Evolutionary conservation across 257 asterid species (phyloP).

Genomic region (Fraxinus anomala): DNA sequence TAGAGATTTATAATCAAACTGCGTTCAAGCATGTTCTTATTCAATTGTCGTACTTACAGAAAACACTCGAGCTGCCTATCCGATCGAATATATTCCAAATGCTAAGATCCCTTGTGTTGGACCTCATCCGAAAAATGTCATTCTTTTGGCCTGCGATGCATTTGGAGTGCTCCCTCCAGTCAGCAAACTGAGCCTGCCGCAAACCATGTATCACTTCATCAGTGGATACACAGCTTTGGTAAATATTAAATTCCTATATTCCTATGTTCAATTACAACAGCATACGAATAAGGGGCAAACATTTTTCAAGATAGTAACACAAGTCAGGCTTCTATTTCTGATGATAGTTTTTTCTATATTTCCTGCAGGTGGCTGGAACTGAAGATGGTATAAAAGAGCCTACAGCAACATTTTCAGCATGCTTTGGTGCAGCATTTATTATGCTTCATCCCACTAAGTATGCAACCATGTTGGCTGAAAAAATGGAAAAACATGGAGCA

Average conservation of each 20-base stretch:
- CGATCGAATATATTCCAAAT: conserved; percentile 86
- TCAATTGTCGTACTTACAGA: conserved; percentile 40
- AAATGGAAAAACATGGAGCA: conserved; percentile 84
- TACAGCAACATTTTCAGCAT: conserved; percentile 89
- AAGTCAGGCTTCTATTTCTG: background rate
- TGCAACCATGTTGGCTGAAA: conserved; percentile 88
- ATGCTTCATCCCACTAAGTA: conserved; percentile 92
- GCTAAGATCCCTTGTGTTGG: conserved; percentile 93
- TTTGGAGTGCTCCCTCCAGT: conserved; percentile 96
- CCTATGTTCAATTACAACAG: background rate
- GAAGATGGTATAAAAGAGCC: conserved; percentile 97
- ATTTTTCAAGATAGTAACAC: background rate
- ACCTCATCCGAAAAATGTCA: conserved; percentile 90
- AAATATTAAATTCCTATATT: conserved; percentile 11
- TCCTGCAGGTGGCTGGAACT: conserved; percentile 84
- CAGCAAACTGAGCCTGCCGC: conserved; percentile 87
- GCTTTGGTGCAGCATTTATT: conserved; percentile 95
- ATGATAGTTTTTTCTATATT: background rate
- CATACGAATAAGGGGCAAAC: background rate
- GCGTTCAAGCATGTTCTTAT: background rate
- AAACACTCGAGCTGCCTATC: conserved; percentile 93
- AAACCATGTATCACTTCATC: conserved; percentile 94
- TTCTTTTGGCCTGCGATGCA: conserved; percentile 90
- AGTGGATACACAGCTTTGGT: conserved; percentile 98
- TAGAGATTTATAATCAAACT: too few relatives aligned